Conservation (phyloP, 345 rosid genomes). For the Iberis pinnata region DNA sequence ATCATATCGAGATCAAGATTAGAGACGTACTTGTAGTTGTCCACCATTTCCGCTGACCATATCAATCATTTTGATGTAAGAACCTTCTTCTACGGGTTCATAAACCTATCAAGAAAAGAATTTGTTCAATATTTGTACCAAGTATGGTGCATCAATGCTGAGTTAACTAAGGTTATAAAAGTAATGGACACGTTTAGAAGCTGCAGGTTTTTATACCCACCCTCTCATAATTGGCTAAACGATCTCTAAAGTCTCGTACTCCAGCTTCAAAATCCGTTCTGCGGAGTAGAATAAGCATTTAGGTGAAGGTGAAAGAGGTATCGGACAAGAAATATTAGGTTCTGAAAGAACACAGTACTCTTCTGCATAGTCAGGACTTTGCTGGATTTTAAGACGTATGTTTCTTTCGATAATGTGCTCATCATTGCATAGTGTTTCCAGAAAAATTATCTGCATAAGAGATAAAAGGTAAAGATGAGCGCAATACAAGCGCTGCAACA, state of each 20-base stretch:
- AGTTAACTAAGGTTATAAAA: conserved; percentile 9
- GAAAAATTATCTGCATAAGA: conserved; percentile 70
- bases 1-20: background rate
- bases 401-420: conserved; percentile 88
- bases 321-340: conserved; percentile 12
- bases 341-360: conserved; percentile 46
- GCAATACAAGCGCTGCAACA: conserved; percentile 8
- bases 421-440: conserved; percentile 96
- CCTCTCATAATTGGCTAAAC: conserved; percentile 83
- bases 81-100: conserved; percentile 99
- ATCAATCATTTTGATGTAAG: conserved; percentile 98
- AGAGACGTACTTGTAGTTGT: conserved; percentile 68
- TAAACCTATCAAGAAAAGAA: conserved; percentile 55
- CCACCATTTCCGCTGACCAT: conserved; percentile 97
- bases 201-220: conserved; percentile 31
- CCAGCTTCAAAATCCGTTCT: conserved; percentile 96
- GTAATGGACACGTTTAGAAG: conserved; percentile 14
- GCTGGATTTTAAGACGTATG: conserved; percentile 96
- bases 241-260: conserved; percentile 69
- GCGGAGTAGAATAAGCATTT: conserved; percentile 30
- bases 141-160: conserved; percentile 11
- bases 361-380: conserved; percentile 98
- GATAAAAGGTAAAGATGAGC: background rate
- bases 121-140: conserved; percentile 8
- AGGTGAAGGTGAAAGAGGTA: conserved; percentile 17